These are phyloP conservation scores for Nepenthes alata DNA, from an alignment of 179 eudicot species.

Conservation along the genomic window DNA sequence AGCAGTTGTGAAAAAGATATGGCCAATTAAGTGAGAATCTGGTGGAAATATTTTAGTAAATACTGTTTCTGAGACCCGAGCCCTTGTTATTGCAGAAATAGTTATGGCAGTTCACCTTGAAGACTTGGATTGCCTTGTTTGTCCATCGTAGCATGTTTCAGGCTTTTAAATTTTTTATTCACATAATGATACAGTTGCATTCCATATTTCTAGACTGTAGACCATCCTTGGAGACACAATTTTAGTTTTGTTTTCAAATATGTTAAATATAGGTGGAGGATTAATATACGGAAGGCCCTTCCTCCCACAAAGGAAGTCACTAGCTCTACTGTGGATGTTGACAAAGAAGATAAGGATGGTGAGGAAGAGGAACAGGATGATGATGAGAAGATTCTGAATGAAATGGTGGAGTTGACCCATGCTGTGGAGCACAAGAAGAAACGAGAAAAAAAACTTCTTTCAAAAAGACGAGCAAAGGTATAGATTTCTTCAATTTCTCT, in stretches of 20 bases:
- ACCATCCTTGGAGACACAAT: not conserved
- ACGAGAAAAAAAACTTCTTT: constrained; percentile 50
- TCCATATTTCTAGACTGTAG: too few species aligned
- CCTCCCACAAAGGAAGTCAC: constrained; percentile 27
- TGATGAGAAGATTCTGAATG: constrained; percentile 65
- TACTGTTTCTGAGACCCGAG: too few species aligned
- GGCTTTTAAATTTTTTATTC: not conserved
- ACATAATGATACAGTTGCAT: not conserved
- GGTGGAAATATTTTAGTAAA: too few species aligned
- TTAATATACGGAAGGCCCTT: constrained; percentile 58
- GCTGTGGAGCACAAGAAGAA: constrained; percentile 74
- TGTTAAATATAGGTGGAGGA: constrained; percentile 59
- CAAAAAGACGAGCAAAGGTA: constrained; percentile 78
- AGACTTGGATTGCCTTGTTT: not conserved
- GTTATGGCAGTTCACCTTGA: not conserved
- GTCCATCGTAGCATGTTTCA: not conserved
- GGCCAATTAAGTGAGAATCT: too few species aligned
- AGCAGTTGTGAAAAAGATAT: too few species aligned
- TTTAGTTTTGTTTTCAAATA: not conserved
- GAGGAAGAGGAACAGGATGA: constrained; percentile 28
- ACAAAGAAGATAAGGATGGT: constrained; percentile 10
- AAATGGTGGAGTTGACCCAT: constrained; percentile 71
- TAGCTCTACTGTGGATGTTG: constrained; percentile 17
- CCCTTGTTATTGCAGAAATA: not conserved
- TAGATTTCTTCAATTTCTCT: not conserved